phyloP scores from a whole-genome alignment of 495 filamentous ascomycete species.

The Lepidopterella palustris region DNA sequence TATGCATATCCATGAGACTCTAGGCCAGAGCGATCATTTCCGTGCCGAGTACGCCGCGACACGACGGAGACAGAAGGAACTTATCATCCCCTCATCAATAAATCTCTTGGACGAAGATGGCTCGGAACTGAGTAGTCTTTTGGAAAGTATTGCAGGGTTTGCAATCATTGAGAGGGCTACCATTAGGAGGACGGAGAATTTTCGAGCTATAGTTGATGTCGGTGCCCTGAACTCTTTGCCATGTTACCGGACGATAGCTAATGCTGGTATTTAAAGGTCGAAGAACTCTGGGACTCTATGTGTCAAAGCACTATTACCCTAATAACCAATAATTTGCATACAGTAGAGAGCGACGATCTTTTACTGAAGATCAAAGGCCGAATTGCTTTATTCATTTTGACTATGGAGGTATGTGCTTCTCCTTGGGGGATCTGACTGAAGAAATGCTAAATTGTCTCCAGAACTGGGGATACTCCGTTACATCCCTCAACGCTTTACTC shows the following conservation, averaged over 20 bases:
- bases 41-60: conserved; percentile 84
- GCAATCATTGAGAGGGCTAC: conserved; percentile 94
- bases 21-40: conserved; percentile 89
- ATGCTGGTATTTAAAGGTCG: conserved; percentile 51
- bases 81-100: conserved; percentile 68
- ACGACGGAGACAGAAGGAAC: conserved; percentile 81
- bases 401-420: conserved; percentile 66
- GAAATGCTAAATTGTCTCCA: conserved; percentile 1
- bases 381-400: conserved; percentile 91
- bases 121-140: conserved; percentile 68
- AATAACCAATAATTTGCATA: conserved; percentile 66
- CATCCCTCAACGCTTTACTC: conserved; percentile 71
- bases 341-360: conserved; percentile 74
- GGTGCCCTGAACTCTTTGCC: background rate
- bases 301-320: conserved; percentile 77
- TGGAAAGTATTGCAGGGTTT: conserved; percentile 93
- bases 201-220: conserved; percentile 80
- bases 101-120: conserved; percentile 66
- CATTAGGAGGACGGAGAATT: conserved; percentile 73
- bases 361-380: conserved; percentile 87
- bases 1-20: conserved; percentile 90
- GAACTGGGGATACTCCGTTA: conserved; percentile 80
- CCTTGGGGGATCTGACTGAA: background rate
- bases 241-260: background rate
- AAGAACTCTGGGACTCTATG: conserved; percentile 98